phyloP scores from a whole-genome alignment of 2,329 filamentous ascomycete species.

The Stylonectria norvegica region DNA sequence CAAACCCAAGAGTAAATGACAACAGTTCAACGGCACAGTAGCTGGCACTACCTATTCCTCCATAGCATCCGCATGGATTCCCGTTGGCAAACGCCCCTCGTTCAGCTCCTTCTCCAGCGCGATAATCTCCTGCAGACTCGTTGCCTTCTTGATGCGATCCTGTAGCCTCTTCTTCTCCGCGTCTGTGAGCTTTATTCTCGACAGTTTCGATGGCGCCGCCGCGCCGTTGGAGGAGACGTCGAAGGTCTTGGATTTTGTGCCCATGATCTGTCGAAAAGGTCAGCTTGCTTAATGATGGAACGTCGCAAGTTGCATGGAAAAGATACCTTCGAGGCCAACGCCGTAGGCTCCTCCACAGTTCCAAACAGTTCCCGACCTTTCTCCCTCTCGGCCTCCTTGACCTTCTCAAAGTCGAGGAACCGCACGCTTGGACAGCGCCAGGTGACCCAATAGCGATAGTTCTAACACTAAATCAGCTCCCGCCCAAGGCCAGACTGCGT shows the following conservation, averaged over 20 bases:
- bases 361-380: conserved; percentile 81
- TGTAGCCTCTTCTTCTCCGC: conserved; percentile 82
- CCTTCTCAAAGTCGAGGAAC: conserved; percentile 89
- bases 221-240: conserved; percentile 49
- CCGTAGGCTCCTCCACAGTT: conserved; percentile 70
- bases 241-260: conserved; percentile 75
- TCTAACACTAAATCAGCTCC: conserved; percentile 44
- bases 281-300: conserved; percentile 2
- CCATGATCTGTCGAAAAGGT: conserved; percentile 61
- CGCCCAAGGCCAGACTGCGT: not conserved
- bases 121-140: conserved; percentile 85
- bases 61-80: conserved; percentile 56
- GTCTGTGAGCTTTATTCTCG: conserved; percentile 80
- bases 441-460: conserved; percentile 90
- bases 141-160: conserved; percentile 83
- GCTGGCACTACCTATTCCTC: conserved; percentile 50
- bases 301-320: no score
- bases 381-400: conserved; percentile 79
- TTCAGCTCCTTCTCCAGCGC: conserved; percentile 86
- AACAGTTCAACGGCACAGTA: no score
- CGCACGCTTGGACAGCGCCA: conserved; percentile 82
- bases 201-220: conserved; percentile 57
- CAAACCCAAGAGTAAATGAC: no score
- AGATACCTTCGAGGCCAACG: conserved; percentile 67
- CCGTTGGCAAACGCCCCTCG: conserved; percentile 79